Evolutionary conservation across 148 eudicot species (phyloP).

Genomic region (Camellia lanceoleosa): DNA sequence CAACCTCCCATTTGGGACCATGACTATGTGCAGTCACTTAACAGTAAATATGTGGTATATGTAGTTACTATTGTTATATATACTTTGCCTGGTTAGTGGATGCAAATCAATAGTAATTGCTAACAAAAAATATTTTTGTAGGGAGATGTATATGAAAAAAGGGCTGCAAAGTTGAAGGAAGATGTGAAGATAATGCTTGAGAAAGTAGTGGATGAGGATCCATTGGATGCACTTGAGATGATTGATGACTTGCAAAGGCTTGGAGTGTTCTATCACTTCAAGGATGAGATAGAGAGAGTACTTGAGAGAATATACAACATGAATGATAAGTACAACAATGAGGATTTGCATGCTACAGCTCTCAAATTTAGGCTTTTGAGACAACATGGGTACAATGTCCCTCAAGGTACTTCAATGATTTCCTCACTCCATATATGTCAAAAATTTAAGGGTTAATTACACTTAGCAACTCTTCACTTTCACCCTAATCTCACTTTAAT

Average conservation of each 20-base stretch:
- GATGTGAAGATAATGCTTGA: background rate
- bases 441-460: background rate
- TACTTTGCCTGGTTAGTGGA: no score
- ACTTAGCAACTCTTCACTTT: no score
- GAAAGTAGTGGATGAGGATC: background rate
- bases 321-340: background rate
- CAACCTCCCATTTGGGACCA: background rate
- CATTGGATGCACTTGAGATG: constrained; percentile 17
- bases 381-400: constrained; percentile 21
- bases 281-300: background rate
- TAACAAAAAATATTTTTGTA: background rate
- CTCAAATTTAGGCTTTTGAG: constrained; percentile 29
- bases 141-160: background rate
- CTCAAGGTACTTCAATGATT: constrained; percentile 21
- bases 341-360: constrained; percentile 18
- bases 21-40: background rate
- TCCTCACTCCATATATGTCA: background rate
- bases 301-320: constrained; percentile 1
- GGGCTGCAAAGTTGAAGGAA: background rate
- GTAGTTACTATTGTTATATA: no score
- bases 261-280: constrained; percentile 25
- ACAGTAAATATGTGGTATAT: background rate
- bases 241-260: constrained; percentile 27
- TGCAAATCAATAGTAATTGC: no score
- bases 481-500: no score